Base-by-base conservation (phyloP, 1,284 basidiomycete species). In the Sutorius eximius region DNA sequence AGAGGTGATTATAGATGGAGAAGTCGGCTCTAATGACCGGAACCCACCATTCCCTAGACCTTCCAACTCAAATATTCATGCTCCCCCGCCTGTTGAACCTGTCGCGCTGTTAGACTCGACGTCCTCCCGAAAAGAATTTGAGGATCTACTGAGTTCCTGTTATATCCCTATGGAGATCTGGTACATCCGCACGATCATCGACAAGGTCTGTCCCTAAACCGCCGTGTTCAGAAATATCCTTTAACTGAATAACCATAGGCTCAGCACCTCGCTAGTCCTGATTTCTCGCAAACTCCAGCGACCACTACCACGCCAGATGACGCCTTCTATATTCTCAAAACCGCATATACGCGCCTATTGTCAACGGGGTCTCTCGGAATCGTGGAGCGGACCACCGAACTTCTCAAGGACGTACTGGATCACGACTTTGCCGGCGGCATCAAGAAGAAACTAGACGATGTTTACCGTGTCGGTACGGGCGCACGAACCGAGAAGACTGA, bases 91-190 rank as follows among this genome's bases (percentile, higher is more conserved):
- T 9, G 20, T 50, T 2, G 64, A 63, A 18, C 63, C 51, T 53
- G 47, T 56, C 44, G 59, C 59, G 53, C 32, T 66, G 9, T 58
- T 67, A 48, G 81, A 88, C 54, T 70, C 77, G 10, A 90, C 77
- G 50, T 69, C 71, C 2, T 86, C 85, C 45, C 82, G 84, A 59
- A 63, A 67, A 36, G 74, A 85, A 8, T 87, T 98, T 53, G 82
- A 89, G 27, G 78, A 83, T 52, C 75, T 95, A 45, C 78, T 95
- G 32, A 73, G 72, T 9, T 81, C 80, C 16, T 94, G 90, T 65
- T 98, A 97, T 67, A 79, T 87, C 37, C 94, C 95, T 1, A 77
- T 99, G 55, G 96, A 99, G 70, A 75, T 87, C 4, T 98, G 95
- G 95, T 98, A 95, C 71, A 82, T 89, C 16, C 85, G 91, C n/a